These are phyloP conservation scores for Tilletia caries DNA, from an alignment of 1,284 basidiomycete species.

Conservation along the genomic window DNA sequence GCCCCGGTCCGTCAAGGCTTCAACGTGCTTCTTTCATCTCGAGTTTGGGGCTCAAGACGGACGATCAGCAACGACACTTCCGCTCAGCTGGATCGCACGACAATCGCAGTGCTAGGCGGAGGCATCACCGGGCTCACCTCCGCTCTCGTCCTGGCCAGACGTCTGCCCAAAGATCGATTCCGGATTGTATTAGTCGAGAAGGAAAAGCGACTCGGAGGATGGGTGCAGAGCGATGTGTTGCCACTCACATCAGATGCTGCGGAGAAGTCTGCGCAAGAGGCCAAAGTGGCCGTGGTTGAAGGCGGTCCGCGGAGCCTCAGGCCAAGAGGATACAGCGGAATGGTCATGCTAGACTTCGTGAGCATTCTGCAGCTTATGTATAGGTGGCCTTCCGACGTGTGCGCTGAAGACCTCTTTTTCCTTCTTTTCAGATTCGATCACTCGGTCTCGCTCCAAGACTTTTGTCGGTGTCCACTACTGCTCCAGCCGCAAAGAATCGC, in stretches of 20 bases:
- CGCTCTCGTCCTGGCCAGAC: conserved; percentile 70
- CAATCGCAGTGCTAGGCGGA: conserved; percentile 68
- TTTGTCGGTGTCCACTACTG: conserved; percentile 64
- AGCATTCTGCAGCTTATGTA: neutral
- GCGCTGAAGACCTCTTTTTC: too few species aligned
- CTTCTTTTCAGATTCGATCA: conserved; percentile 66
- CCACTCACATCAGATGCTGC: conserved; percentile 41
- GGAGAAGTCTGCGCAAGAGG: conserved; percentile 51
- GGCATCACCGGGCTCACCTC: conserved; percentile 78
- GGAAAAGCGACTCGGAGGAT: conserved; percentile 70
- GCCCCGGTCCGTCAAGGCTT: too few species aligned
- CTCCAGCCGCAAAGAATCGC: conserved; percentile 70
- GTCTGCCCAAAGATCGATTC: conserved; percentile 60
- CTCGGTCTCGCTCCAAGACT: conserved; percentile 64
- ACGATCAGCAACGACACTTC: too few species aligned
- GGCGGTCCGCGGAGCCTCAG: conserved; percentile 63
- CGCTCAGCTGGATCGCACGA: neutral
- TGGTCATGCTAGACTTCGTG: conserved; percentile 70
- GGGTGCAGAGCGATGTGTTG: conserved; percentile 70
- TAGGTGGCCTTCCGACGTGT: too few species aligned
- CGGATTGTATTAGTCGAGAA: conserved; percentile 70
- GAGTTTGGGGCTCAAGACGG: too few species aligned
- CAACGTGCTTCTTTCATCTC: too few species aligned
- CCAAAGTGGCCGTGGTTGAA: conserved; percentile 65
- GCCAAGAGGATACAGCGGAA: conserved; percentile 38